These are phyloP conservation scores for Cyclanthera cordifolia DNA, from an alignment of 306 rosid genomes.

Conservation along the genomic window DNA sequence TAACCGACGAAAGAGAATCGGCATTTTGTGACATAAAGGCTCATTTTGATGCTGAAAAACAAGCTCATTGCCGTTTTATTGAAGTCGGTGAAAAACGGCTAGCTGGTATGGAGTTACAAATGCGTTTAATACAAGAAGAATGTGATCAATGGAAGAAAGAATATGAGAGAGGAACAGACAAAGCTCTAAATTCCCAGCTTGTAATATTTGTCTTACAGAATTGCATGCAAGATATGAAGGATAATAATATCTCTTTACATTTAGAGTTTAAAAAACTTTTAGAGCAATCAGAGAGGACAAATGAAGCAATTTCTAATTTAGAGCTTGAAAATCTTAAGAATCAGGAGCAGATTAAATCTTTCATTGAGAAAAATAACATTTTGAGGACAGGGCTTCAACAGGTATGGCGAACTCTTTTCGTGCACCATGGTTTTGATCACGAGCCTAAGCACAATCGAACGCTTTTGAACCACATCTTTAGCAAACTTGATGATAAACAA, in stretches of 20 bases:
- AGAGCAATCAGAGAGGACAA: slow-evolving; percentile 39
- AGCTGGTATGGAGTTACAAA: slow-evolving; percentile 44
- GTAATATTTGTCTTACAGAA: slow-evolving; percentile 62
- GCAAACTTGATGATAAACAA: slow-evolving; percentile 37
- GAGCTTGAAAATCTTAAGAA: slow-evolving; percentile 42
- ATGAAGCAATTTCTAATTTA: slow-evolving; percentile 43
- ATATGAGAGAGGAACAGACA: slow-evolving; percentile 54
- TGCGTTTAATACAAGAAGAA: slow-evolving; percentile 41
- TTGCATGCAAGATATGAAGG: slow-evolving; percentile 48
- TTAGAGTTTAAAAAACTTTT: slow-evolving; percentile 49
- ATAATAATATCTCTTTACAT: slow-evolving; percentile 41
- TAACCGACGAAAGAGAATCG: slow-evolving; percentile 59
- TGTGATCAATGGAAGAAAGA: slow-evolving; percentile 36
- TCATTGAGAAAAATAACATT: slow-evolving; percentile 37
- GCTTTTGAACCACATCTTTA: neutral
- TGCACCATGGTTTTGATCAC: neutral
- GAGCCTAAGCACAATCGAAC: neutral
- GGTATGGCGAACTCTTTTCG: neutral
- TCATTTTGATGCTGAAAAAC: slow-evolving; percentile 50
- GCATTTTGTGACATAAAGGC: slow-evolving; percentile 49
- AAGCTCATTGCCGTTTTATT: slow-evolving; percentile 45
- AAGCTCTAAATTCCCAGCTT: slow-evolving; percentile 34
- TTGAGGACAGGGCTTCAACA: slow-evolving; percentile 39
- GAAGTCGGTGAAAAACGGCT: slow-evolving; percentile 40
- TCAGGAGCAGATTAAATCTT: slow-evolving; percentile 34